phyloP scores from a whole-genome alignment of 78 protist species.

The Dictyostelium firmibasis region DNA sequence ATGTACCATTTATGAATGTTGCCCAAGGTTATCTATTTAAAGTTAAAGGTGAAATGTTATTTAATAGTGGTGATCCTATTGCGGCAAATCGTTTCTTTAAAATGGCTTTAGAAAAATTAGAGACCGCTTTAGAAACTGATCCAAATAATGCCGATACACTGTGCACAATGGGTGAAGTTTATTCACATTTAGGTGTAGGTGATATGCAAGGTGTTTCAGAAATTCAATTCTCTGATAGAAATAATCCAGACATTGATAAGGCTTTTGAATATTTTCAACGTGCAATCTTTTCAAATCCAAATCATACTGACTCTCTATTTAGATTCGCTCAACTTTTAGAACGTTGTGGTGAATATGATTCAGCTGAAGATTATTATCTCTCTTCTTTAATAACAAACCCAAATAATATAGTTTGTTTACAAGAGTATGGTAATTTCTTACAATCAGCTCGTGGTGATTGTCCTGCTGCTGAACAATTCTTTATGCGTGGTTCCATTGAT shows the following conservation, averaged over 20 bases:
- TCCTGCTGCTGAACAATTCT: constrained; percentile 32
- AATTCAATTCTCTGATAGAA: constrained; percentile 1
- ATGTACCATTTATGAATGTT: constrained; percentile 70
- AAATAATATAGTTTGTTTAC: constrained; percentile 77
- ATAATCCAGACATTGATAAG: constrained; percentile 51
- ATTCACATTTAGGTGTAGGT: constrained; percentile 52
- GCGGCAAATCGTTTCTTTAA: constrained; percentile 74
- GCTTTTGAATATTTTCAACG: constrained; percentile 66
- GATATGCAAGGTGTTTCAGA: constrained; percentile 38
- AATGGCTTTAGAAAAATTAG: constrained; percentile 74
- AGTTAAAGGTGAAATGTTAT: constrained; percentile 70
- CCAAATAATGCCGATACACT: constrained; percentile 73
- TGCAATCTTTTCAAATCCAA: constrained; percentile 64
- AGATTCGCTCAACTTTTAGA: constrained; percentile 84
- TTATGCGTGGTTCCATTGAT: constrained; percentile 46
- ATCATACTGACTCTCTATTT: constrained; percentile 57
- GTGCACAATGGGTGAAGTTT: constrained; percentile 75
- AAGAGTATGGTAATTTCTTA: constrained; percentile 61
- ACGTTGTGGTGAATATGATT: constrained; percentile 44
- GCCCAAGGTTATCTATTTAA: constrained; percentile 82
- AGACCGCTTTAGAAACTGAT: constrained; percentile 76
- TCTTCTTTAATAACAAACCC: constrained; percentile 59
- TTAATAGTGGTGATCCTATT: constrained; percentile 64
- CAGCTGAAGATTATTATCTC: constrained; percentile 75
- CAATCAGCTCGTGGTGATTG: constrained; percentile 35